Evolutionary conservation across 768 basidiomycete species (phyloP).

Genomic region (Termitomyces sp.): DNA sequence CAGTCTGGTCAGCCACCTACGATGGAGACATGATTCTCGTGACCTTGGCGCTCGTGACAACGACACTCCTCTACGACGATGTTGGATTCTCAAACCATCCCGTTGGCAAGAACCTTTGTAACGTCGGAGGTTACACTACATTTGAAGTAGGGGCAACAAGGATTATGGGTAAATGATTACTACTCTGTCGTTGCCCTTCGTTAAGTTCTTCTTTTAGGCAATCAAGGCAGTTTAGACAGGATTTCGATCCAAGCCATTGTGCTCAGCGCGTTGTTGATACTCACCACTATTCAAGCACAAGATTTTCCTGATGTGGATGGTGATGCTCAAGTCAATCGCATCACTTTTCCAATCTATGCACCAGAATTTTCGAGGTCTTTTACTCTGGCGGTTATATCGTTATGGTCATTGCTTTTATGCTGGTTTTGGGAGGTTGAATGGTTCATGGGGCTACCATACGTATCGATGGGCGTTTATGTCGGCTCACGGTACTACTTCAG

Average conservation of each 20-base stretch:
- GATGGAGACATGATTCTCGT: constrained; percentile 10
- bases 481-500: constrained; percentile 15
- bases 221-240: constrained; percentile 2
- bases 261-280: constrained; percentile 23
- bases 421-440: constrained; percentile 9
- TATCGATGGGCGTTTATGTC: constrained; percentile 8
- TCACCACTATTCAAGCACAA: constrained; percentile 41
- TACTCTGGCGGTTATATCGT: constrained; percentile 11
- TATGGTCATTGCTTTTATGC: constrained; percentile 13
- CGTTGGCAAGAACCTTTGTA: constrained; percentile 24
- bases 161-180: constrained; percentile 15
- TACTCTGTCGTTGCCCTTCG: background rate
- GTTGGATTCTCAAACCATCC: constrained; percentile 18
- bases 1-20: constrained; percentile 16
- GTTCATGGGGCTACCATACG: background rate
- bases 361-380: constrained; percentile 28
- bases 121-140: constrained; percentile 24
- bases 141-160: constrained; percentile 29
- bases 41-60: constrained; percentile 18
- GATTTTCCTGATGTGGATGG: constrained; percentile 44
- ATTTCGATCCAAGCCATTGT: constrained; percentile 10
- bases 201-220: background rate
- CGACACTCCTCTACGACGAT: constrained; percentile 25
- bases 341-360: constrained; percentile 39
- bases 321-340: constrained; percentile 31